Evolutionary conservation across 495 filamentous ascomycete species (phyloP).

Genomic region (Neurospora sublineolata): DNA sequence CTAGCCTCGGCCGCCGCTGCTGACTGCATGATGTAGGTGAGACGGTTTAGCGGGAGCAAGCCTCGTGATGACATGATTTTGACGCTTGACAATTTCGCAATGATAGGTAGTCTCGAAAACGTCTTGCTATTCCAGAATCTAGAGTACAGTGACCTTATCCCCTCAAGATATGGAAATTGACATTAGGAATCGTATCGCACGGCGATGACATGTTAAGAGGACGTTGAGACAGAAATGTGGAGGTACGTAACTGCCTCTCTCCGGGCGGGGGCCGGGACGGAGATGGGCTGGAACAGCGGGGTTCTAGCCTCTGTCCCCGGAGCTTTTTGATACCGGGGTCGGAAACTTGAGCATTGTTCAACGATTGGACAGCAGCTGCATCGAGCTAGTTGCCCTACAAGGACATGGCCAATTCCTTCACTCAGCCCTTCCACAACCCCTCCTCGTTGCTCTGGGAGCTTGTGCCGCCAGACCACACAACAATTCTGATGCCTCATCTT

Average conservation of each 20-base stretch:
- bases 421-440: not conserved
- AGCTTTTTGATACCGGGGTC: not conserved
- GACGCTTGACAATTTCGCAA: not conserved
- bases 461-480: not conserved
- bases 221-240: not conserved
- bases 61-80: not conserved
- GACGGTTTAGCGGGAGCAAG: not conserved
- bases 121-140: not conserved
- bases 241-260: not conserved
- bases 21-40: not conserved
- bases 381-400: not conserved
- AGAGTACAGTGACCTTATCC: not conserved
- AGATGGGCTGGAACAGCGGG: not conserved
- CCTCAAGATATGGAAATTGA: not conserved
- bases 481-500: not conserved
- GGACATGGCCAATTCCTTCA: not conserved
- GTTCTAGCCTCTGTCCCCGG: not conserved
- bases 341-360: not conserved
- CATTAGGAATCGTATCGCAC: not conserved
- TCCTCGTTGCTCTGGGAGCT: not conserved
- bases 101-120: not conserved
- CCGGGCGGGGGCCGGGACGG: not conserved
- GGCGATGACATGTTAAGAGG: not conserved
- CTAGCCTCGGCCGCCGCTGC: not conserved
- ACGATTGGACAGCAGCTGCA: not conserved